phyloP scores from a whole-genome alignment of 306 rosid genomes.

The Echinosophora koreensis region DNA sequence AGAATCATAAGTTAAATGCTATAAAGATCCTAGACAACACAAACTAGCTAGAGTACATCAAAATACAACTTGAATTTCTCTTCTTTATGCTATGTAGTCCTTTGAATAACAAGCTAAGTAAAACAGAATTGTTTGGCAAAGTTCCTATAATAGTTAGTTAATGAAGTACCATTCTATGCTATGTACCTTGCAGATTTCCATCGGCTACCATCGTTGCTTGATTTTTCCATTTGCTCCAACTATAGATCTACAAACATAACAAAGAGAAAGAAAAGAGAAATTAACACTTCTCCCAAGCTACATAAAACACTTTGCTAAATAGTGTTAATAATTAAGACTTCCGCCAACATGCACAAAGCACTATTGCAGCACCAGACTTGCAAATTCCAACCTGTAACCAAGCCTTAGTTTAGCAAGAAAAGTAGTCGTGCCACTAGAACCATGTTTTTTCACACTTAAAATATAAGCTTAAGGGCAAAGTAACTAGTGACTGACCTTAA shows the following conservation, averaged over 20 bases:
- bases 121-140: conserved; percentile 2
- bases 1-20: conserved; percentile 44
- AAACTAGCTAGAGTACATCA: conserved; percentile 26
- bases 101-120: conserved; percentile 1
- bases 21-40: conserved; percentile 25
- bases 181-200: conserved; percentile 73
- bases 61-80: conserved; percentile 34
- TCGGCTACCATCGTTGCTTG: conserved; percentile 60
- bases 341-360: too few species aligned
- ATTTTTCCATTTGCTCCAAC: conserved; percentile 96
- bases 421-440: too few species aligned
- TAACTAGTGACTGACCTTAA: too few species aligned
- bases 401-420: too few species aligned
- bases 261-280: conserved; percentile 41
- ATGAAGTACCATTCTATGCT: conserved; percentile 27
- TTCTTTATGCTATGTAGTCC: conserved; percentile 6
- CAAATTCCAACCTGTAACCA: too few species aligned
- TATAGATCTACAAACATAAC: conserved; percentile 74
- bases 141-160: conserved; percentile 30
- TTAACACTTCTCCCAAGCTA: too few species aligned
- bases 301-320: too few species aligned
- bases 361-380: too few species aligned
- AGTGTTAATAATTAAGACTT: too few species aligned
- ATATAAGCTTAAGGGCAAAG: too few species aligned
- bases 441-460: too few species aligned